Evolutionary conservation across 169 alveolate genomes (phyloP).

Genomic region (Prorocentrum cordatum): DNA sequence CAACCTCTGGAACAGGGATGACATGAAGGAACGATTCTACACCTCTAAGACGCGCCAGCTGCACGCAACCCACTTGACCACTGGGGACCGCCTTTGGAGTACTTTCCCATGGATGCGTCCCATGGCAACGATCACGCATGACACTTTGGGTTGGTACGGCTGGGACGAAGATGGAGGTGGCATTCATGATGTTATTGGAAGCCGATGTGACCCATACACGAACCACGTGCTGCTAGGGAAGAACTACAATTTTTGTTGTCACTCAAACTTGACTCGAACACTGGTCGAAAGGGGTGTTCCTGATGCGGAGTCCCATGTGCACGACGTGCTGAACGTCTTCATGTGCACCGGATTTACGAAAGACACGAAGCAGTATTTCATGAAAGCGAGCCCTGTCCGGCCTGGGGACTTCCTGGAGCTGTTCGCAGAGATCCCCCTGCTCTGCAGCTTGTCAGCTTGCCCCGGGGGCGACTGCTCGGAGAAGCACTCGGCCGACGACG

Average conservation of each 20-base stretch:
- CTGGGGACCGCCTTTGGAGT: slow-evolving; percentile 37
- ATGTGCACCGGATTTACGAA: slow-evolving; percentile 55
- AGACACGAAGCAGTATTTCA: slow-evolving; percentile 11
- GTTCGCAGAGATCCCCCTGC: neutral
- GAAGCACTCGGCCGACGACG: slow-evolving; percentile 3
- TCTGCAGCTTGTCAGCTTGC: neutral
- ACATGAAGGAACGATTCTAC: slow-evolving; percentile 17
- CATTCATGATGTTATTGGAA: slow-evolving; percentile 56
- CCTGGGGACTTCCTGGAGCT: too few species aligned
- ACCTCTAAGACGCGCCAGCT: slow-evolving; percentile 50
- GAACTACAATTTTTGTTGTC: neutral
- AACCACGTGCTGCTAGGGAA: neutral
- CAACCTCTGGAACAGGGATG: neutral
- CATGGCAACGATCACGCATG: slow-evolving; percentile 53
- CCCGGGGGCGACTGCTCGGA: slow-evolving; percentile 10
- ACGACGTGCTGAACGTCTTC: slow-evolving; percentile 64
- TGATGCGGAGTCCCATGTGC: slow-evolving; percentile 18
- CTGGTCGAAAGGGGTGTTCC: neutral
- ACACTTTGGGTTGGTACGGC: slow-evolving; percentile 43
- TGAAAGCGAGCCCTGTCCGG: slow-evolving; percentile 17
- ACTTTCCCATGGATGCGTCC: slow-evolving; percentile 8
- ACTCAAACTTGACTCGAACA: slow-evolving; percentile 15
- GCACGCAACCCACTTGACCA: slow-evolving; percentile 51
- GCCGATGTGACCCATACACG: slow-evolving; percentile 55
- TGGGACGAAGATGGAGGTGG: slow-evolving; percentile 34